A percentile compares a stretch with the other conserved stretches of the same genome.
Conservation (phyloP, 73 alveolate species). For the Durusdinium trenchii region DNA sequence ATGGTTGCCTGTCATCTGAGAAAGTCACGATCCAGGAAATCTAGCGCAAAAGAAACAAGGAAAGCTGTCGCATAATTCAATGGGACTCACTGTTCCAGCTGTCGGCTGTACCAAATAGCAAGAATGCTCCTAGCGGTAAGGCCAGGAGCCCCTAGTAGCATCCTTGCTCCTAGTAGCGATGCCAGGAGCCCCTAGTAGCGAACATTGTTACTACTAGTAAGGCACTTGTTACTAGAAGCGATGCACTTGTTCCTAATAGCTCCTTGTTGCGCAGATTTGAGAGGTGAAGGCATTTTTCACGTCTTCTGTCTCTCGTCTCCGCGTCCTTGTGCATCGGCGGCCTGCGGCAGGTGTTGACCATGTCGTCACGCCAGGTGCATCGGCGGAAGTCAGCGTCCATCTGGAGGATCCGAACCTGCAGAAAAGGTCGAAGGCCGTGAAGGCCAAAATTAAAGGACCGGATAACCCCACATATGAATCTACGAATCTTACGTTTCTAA, state of each 20-base stretch:
- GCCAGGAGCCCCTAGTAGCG: no score
- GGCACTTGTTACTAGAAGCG: no score
- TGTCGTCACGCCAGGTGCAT: constrained; percentile 54
- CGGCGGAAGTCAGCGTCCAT: constrained; percentile 53
- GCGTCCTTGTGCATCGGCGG: constrained; percentile 42
- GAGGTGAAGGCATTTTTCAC: not conserved
- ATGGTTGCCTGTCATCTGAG: not conserved
- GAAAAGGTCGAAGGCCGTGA: not conserved
- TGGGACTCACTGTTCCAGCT: not conserved
- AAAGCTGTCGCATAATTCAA: not conserved
- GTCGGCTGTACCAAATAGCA: not conserved
- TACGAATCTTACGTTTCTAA: no score
- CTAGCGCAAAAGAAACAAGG: not conserved
- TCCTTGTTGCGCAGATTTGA: not conserved
- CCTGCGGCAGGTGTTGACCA: constrained; percentile 40
- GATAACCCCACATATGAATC: no score
- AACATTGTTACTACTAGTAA: no score
- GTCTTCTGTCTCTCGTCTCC: not conserved
- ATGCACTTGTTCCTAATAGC: no score
- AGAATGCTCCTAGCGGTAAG: no score
- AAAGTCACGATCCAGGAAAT: not conserved
- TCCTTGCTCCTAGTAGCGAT: no score
- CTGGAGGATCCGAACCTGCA: constrained; percentile 50
- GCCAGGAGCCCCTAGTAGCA: no score
- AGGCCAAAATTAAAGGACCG: no score